Conservation (phyloP, 805 yeast species). For the Metschnikowia arizonensis region DNA sequence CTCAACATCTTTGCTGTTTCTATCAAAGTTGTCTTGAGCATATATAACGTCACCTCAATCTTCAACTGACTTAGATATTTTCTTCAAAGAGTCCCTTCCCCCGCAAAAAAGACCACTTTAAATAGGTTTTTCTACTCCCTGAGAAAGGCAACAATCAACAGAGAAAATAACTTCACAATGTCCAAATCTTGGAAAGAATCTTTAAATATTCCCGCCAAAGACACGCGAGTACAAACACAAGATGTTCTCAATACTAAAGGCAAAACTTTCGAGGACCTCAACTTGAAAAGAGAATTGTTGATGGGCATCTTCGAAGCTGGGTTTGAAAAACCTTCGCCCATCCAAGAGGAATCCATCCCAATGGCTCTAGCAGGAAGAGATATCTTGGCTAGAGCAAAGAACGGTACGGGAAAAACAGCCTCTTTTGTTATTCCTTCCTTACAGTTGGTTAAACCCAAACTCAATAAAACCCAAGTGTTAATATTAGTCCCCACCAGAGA, state of each 20-base stretch:
- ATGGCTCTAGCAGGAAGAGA: constrained; percentile 94
- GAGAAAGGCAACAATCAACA: not conserved
- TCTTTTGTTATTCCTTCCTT: constrained; percentile 93
- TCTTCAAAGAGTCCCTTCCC: not conserved
- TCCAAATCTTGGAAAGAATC: constrained; percentile 59
- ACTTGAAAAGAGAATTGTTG: constrained; percentile 83
- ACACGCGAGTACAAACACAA: constrained; percentile 93
- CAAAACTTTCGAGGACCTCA: constrained; percentile 85
- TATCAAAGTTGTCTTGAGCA: not conserved
- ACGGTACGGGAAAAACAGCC: constrained; percentile 98
- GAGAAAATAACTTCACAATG: constrained; percentile 9
- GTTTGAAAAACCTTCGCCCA: constrained; percentile 95
- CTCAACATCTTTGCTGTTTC: not conserved
- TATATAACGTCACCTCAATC: not conserved
- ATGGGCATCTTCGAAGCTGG: constrained; percentile 99
- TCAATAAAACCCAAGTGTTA: constrained; percentile 82
- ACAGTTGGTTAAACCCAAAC: constrained; percentile 81
- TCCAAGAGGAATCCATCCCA: constrained; percentile 96
- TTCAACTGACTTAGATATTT: not conserved
- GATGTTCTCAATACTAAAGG: constrained; percentile 93
- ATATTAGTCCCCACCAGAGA: constrained; percentile 97
- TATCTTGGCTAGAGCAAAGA: constrained; percentile 94
- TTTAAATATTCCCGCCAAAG: constrained; percentile 75
- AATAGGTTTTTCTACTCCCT: not conserved
- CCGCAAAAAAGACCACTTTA: constrained; percentile 1